Evolutionary conservation across 78 protist species (phyloP).

Genomic region (Neovahlkampfia damariscottae): DNA sequence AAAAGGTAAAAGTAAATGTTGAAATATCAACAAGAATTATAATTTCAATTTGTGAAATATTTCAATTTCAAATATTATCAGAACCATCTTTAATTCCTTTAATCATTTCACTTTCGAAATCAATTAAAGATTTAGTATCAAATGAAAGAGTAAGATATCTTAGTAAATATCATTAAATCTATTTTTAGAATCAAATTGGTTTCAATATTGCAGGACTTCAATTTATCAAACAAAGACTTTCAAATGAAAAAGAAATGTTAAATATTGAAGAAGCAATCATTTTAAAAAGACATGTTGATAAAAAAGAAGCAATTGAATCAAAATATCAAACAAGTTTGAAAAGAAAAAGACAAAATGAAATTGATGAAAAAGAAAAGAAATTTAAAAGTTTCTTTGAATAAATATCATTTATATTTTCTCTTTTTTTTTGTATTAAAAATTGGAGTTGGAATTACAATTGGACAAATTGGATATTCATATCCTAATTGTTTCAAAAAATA

Average conservation of each 20-base stretch:
- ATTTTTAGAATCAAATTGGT: not conserved
- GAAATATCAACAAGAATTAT: not conserved
- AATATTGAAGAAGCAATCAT: not conserved
- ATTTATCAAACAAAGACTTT: not conserved
- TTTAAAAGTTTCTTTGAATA: not conserved
- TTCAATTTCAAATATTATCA: not conserved
- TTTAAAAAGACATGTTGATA: not conserved
- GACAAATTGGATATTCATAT: too few species aligned
- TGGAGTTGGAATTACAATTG: too few species aligned
- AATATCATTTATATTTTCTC: not conserved
- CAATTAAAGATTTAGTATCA: too few species aligned
- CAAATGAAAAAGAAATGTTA: not conserved
- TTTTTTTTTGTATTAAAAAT: too few species aligned
- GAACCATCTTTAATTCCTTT: not conserved
- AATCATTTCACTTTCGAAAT: not conserved
- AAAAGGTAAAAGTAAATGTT: too few species aligned
- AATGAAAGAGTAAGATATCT: not conserved
- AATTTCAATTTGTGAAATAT: not conserved
- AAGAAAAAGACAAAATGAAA: not conserved
- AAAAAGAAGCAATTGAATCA: not conserved
- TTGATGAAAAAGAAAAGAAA: not conserved
- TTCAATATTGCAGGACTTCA: not conserved
- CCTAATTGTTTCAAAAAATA: too few species aligned
- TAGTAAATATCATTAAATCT: not conserved
- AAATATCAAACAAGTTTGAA: not conserved